phyloP scores from a whole-genome alignment of 1,284 basidiomycete species.

The Cutaneotrichosporon mucoides region DNA sequence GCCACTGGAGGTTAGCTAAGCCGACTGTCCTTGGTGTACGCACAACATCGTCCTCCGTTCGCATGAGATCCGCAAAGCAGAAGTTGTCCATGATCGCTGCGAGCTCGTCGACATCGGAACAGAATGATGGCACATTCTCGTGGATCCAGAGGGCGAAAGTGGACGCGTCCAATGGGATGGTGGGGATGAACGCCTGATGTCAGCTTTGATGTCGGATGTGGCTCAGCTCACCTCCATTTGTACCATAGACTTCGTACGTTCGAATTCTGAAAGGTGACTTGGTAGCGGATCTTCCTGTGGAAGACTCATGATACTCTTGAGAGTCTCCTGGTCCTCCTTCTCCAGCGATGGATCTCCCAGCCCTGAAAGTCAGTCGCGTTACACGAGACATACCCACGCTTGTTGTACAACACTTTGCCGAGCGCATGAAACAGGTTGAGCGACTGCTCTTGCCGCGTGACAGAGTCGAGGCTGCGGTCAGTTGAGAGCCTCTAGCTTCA shows the following conservation, averaged over 20 bases:
- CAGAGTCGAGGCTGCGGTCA: constrained; percentile 56
- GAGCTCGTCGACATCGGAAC: constrained; percentile 70
- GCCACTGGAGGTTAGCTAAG: too few species aligned
- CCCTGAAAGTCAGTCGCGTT: constrained; percentile 30
- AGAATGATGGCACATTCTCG: constrained; percentile 86
- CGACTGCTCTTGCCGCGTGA: constrained; percentile 77
- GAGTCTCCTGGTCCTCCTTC: constrained; percentile 33
- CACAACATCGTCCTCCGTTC: constrained; percentile 64
- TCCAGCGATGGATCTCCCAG: constrained; percentile 38
- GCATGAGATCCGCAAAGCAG: constrained; percentile 72
- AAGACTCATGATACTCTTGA: constrained; percentile 21
- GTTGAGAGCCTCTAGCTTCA: constrained; percentile 5
- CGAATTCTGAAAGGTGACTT: constrained; percentile 57
- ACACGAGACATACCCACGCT: too few species aligned
- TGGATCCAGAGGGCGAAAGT: constrained; percentile 86
- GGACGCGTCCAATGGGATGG: constrained; percentile 85
- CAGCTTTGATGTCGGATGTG: not conserved
- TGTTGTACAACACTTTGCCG: constrained; percentile 93
- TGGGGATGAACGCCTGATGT: constrained; percentile 54
- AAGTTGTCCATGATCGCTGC: constrained; percentile 68
- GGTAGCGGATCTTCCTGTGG: constrained; percentile 57
- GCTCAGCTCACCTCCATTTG: constrained; percentile 64
- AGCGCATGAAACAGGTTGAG: constrained; percentile 87
- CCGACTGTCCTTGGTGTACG: too few species aligned
- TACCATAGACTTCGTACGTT: constrained; percentile 69